phyloP scores from a whole-genome alignment of 768 basidiomycete species.

The Hygrocybe punicea region DNA sequence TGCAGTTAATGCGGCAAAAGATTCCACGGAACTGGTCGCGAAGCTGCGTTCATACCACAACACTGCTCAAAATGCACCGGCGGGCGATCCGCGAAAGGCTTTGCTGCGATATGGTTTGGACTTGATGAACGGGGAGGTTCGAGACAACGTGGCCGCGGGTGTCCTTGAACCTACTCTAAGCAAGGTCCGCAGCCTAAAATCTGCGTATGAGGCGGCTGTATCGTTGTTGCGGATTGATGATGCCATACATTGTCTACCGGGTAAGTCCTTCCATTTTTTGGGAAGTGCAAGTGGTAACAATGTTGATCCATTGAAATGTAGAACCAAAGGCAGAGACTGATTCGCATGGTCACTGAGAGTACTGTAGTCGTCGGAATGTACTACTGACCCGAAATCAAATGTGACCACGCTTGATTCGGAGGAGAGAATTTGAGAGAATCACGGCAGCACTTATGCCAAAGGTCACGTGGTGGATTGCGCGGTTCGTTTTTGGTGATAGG shows the following conservation, averaged over 20 bases:
- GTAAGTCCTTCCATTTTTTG: constrained; percentile 45
- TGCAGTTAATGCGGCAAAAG: constrained; percentile 96
- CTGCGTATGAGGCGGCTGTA: constrained; percentile 94
- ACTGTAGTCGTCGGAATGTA: too few species aligned
- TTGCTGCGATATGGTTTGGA: constrained; percentile 93
- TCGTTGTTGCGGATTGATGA: constrained; percentile 93
- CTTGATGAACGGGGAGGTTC: constrained; percentile 87
- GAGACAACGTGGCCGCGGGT: constrained; percentile 92
- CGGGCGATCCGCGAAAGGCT: constrained; percentile 86
- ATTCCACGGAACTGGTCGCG: constrained; percentile 95
- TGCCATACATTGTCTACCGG: constrained; percentile 87
- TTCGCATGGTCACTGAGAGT: constrained; percentile 69
- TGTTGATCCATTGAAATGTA: constrained; percentile 26
- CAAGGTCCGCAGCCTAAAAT: constrained; percentile 96
- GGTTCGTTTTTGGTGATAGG: background rate
- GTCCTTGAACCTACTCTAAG: constrained; percentile 95
- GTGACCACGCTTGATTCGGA: too few species aligned
- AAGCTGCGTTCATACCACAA: constrained; percentile 97
- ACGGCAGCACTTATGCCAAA: background rate
- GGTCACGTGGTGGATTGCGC: constrained; percentile 9
- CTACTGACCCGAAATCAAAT: too few species aligned
- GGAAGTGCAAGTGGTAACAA: background rate
- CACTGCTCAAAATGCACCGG: constrained; percentile 88
- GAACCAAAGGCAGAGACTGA: constrained; percentile 72
- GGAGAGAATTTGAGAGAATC: background rate